Percentiles rank a stretch among this genome's conserved stretches.
phyloP scores from a whole-genome alignment of 257 asterid genomes.

The Apocynum venetum region DNA sequence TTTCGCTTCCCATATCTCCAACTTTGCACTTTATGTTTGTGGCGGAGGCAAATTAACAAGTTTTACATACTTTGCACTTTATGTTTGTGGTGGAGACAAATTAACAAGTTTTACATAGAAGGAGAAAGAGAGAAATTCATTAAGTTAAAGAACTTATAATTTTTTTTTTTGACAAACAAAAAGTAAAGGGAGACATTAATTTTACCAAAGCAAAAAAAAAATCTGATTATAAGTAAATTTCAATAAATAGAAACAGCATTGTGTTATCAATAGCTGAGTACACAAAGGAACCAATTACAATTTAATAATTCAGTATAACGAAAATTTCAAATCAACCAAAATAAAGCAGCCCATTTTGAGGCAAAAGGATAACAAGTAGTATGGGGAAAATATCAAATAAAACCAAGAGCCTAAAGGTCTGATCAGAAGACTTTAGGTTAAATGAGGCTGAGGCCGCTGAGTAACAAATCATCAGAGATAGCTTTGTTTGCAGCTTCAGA shows the following conservation, averaged over 20 bases:
- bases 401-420: not conserved
- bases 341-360: not conserved
- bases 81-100: no score
- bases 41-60: no score
- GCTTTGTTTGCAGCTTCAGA: constrained; percentile 74
- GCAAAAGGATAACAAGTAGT: not conserved
- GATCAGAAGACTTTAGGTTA: constrained; percentile 10
- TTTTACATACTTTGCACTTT: no score
- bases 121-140: no score
- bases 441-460: constrained; percentile 65
- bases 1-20: no score
- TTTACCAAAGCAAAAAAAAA: not conserved
- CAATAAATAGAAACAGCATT: not conserved
- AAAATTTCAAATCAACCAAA: not conserved
- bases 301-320: not conserved
- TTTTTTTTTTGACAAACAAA: no score
- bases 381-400: not conserved
- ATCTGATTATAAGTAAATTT: not conserved
- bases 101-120: no score
- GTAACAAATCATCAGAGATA: constrained; percentile 61
- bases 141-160: no score
- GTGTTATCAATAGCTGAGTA: not conserved
- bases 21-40: no score
- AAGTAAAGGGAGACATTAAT: no score
- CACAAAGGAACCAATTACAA: not conserved